Evolutionary conservation across 139 green algal genomes (phyloP).

Genomic region (Volvox africanus): DNA sequence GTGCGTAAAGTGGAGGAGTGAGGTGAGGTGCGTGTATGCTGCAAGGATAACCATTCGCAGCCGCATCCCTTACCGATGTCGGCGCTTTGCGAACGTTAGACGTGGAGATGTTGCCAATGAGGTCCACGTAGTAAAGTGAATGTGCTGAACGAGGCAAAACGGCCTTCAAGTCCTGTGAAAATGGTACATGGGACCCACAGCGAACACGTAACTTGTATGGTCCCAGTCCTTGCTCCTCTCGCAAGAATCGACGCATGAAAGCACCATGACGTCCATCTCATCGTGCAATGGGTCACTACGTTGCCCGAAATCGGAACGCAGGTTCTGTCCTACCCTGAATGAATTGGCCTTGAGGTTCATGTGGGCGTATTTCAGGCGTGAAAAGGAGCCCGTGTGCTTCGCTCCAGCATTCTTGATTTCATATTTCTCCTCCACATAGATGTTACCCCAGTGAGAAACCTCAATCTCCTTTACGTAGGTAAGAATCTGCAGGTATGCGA

Average conservation of each 20-base stretch:
- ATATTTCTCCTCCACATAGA: slow-evolving; percentile 93
- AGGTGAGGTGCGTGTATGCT: no score
- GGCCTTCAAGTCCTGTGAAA: slow-evolving; percentile 69
- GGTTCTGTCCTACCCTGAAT: slow-evolving; percentile 52
- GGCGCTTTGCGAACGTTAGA: slow-evolving; percentile 46
- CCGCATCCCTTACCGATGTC: slow-evolving; percentile 15
- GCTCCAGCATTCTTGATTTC: slow-evolving; percentile 79
- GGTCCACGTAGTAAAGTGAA: slow-evolving; percentile 88
- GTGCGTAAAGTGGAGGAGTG: no score
- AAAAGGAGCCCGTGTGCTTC: slow-evolving; percentile 77
- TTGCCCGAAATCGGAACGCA: no score
- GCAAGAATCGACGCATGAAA: no score
- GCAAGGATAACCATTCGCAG: no score
- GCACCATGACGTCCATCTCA: no score
- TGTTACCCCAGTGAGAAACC: slow-evolving; percentile 93
- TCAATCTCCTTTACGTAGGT: slow-evolving; percentile 85
- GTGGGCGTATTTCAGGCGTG: slow-evolving; percentile 67
- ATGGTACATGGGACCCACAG: not conserved
- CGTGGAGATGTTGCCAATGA: slow-evolving; percentile 93
- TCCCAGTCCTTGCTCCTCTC: no score
- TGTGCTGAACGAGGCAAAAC: slow-evolving; percentile 71
- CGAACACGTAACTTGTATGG: not conserved
- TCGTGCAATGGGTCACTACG: no score
- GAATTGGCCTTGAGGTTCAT: slow-evolving; percentile 56
- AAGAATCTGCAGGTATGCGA: slow-evolving; percentile 42